Percentiles rank a stretch among this genome's conserved stretches.
Conservation (phyloP, 2,329 filamentous ascomycete species). For the Dothistroma pini region DNA sequence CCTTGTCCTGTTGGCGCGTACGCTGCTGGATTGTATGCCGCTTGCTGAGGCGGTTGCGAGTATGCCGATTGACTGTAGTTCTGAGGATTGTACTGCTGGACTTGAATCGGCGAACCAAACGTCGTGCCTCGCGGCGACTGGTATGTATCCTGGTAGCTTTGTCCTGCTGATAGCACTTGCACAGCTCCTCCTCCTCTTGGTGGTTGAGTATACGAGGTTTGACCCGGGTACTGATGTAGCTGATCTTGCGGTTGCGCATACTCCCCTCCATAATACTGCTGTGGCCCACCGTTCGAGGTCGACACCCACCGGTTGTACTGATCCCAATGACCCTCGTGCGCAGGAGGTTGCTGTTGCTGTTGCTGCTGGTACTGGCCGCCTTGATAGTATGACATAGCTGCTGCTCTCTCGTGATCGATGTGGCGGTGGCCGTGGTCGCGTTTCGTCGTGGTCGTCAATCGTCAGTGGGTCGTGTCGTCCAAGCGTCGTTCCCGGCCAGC, state of each 20-base stretch:
- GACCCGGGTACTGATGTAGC: constrained; percentile 24
- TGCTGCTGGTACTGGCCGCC: constrained; percentile 45
- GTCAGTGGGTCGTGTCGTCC: constrained; percentile 14
- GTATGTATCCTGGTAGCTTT: constrained; percentile 21
- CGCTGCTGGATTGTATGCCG: constrained; percentile 45
- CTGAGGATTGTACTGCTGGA: constrained; percentile 66
- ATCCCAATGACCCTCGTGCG: constrained; percentile 25
- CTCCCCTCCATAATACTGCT: constrained; percentile 19
- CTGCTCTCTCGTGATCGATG: neutral
- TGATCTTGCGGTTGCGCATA: constrained; percentile 11
- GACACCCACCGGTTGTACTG: constrained; percentile 23
- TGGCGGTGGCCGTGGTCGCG: neutral
- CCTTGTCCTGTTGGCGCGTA: constrained; percentile 37
- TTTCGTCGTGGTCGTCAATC: neutral
- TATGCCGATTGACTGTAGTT: constrained; percentile 46
- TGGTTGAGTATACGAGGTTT: constrained; percentile 25
- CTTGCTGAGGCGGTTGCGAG: constrained; percentile 37
- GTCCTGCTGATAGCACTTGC: constrained; percentile 25
- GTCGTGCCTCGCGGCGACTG: constrained; percentile 21
- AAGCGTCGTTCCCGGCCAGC: constrained; percentile 16
- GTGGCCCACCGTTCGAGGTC: constrained; percentile 26
- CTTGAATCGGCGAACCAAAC: constrained; percentile 45
- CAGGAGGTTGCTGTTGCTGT: constrained; percentile 10
- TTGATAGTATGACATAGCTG: constrained; percentile 54
- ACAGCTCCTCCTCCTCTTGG: constrained; percentile 28